Evolutionary conservation across 495 filamentous ascomycete species (phyloP), one percentile per base, ranked within the genome.

Genomic region (Lophium mytilinum): DNA sequence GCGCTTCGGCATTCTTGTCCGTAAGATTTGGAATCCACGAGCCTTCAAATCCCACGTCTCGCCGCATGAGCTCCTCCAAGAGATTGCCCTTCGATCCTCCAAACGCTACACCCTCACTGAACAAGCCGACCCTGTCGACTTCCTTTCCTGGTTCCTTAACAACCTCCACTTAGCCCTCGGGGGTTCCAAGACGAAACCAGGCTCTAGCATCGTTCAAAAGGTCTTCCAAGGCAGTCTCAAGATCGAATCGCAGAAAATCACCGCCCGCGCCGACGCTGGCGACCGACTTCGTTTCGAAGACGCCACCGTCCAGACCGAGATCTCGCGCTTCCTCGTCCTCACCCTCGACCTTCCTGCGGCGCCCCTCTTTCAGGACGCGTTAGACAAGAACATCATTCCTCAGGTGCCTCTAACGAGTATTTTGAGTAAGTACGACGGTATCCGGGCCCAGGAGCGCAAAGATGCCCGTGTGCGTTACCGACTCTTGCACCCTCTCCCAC

Each of bases 41-140:
- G 93, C 93, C 39, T 99, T 99, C 79, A 93, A 95, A 70, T 84
- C 85, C 10, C 93, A 99, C 72, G 93, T 99, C 39, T 96, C 92
- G 8, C 93, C 93, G 0, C 93, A 99, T 74, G 93, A 99, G 65
- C 81, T 99, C 14, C 80, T 99, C 1, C 93, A 97, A 68, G 92
- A 97, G 71, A 85, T 99, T 62, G 88, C 90, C 11, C 74, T 96
- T 18, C 83, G 82, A 39, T 96, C 90, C 30, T 88, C 85, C 58
- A 97, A 97, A 70, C 87, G 86, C 48, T 99, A 95, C 73, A 90
- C 89, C 3, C 81, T 97, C 9, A 95, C 89, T 1, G 76, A 83
- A 14, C 93, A 97, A 72, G 90, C 90, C 40, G 93, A 99, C 67
- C 93, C 93, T 0, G 89, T 95, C 54, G 93, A 97, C 17, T 97